phyloP scores from a whole-genome alignment of 2,329 filamentous ascomycete species.

The Arthrobotrys megalospora region DNA sequence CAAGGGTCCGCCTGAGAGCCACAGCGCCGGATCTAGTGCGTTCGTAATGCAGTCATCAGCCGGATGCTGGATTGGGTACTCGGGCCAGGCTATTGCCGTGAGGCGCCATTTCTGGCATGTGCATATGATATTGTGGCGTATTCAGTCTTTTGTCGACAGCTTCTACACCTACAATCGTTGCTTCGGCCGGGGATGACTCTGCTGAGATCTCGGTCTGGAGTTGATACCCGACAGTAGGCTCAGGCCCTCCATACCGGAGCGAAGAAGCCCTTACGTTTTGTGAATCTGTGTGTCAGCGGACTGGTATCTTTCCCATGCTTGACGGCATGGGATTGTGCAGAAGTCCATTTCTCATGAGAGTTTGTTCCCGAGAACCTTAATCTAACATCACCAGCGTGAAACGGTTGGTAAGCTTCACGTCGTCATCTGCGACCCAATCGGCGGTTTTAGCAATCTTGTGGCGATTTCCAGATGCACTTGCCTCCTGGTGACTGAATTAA shows the following conservation, averaged over 20 bases:
- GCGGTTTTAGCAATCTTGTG: conserved; percentile 16
- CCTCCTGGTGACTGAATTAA: background rate
- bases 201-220: background rate
- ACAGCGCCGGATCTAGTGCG: conserved; percentile 6
- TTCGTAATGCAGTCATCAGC: conserved; percentile 28
- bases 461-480: conserved; percentile 8
- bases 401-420: background rate
- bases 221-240: background rate
- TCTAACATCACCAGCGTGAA: conserved; percentile 20
- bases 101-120: background rate
- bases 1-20: conserved; percentile 13
- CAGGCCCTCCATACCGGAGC: background rate
- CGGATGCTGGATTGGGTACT: background rate
- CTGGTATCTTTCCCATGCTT: conserved; percentile 19
- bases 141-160: background rate
- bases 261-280: background rate
- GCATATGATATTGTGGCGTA: background rate
- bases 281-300: background rate
- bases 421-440: conserved; percentile 15
- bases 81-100: background rate
- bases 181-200: background rate
- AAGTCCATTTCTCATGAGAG: conserved; percentile 13
- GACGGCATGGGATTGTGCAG: conserved; percentile 30
- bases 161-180: no score
- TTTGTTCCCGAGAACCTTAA: conserved; percentile 38